Base-by-base conservation (phyloP, 148 eudicot genomes). In the Camellia granthamiana region DNA sequence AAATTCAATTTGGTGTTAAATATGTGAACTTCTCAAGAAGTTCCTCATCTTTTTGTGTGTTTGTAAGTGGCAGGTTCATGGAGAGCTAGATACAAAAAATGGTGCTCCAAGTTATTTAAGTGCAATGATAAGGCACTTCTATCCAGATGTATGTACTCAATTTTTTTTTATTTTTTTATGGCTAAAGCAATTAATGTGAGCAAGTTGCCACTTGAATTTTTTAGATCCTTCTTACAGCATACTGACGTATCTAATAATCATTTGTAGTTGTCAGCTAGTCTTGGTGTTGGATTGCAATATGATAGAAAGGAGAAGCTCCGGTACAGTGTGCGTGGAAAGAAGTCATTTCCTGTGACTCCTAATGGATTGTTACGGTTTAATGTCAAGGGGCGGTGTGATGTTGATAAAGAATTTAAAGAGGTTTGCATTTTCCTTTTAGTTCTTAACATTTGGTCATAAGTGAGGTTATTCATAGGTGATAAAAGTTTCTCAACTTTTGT, bases 21-120 rank as follows among this genome's bases (percentile, higher is more conserved):
- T 72, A 70, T 72, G 46, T 51, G 59, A 49, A 51, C 68, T 77
- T 68, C 56, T 19, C 9, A 11, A 4, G 18, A 44, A 13, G n/a
- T 55, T 69, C 38, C 38, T 19, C 13, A 51, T 21, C 12, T 18
- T 49, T 44, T 8, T 46, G 11, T 51, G 52, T 56, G 15, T 72
- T 13, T 64, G 11, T 71, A 41, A 41, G 52, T 74, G 47, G 62
- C 85, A 95, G 99, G 84, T 89, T 83, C 88, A 87, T 74, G 99
- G 92, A 74, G 99, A 93, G 88, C 91, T 96, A 58, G 97, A 96
- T 85, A 94, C 99, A 3, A 86, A 75, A 79, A 58, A 78, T 76
- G 99, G 99, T 74, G 90, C 86, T 79, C 94, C 91, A 11, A 87
- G 89, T 79, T 84, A 75, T 78, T 69, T 90, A 11, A 74, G 88